phyloP scores from a whole-genome alignment of 352 stramenopile species.

The Pythium biforme region DNA sequence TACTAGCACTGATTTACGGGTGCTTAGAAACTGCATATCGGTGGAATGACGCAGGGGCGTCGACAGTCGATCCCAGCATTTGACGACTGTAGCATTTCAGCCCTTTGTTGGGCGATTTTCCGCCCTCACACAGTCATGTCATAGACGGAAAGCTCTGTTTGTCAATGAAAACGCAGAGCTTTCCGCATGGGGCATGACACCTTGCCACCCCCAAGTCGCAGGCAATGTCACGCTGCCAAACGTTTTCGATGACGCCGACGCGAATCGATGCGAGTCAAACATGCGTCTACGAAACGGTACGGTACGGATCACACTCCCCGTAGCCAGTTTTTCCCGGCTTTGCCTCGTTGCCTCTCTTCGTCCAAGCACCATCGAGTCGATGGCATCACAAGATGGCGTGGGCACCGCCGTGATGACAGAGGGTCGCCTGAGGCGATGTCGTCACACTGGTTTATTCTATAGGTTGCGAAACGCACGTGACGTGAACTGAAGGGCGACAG shows the following conservation, averaged over 20 bases:
- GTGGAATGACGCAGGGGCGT: slow-evolving; percentile 8
- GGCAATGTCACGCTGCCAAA: too few relatives aligned
- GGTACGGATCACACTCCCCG: too few relatives aligned
- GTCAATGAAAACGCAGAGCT: too few relatives aligned
- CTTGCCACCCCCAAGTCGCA: too few relatives aligned
- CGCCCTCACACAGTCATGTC: too few relatives aligned
- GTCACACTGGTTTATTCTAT: neutral
- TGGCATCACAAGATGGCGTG: neutral
- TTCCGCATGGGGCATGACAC: too few relatives aligned
- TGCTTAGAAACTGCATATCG: slow-evolving; percentile 8
- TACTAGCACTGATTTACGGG: neutral
- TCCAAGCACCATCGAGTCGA: neutral
- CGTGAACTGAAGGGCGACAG: neutral
- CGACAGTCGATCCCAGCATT: neutral
- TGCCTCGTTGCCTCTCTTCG: too few relatives aligned
- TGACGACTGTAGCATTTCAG: neutral
- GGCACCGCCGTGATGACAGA: neutral
- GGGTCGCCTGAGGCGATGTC: neutral
- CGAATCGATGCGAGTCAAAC: too few relatives aligned
- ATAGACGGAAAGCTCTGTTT: too few relatives aligned
- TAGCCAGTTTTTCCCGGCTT: too few relatives aligned
- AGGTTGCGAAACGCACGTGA: neutral
- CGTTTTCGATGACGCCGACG: too few relatives aligned
- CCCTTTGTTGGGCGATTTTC: neutral
- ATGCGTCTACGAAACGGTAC: too few relatives aligned